A percentile compares a stretch with the other conserved stretches of the same genome.
phyloP scores from a whole-genome alignment of 2,329 filamentous ascomycete genomes.

The Pezicula neosporulosa region DNA sequence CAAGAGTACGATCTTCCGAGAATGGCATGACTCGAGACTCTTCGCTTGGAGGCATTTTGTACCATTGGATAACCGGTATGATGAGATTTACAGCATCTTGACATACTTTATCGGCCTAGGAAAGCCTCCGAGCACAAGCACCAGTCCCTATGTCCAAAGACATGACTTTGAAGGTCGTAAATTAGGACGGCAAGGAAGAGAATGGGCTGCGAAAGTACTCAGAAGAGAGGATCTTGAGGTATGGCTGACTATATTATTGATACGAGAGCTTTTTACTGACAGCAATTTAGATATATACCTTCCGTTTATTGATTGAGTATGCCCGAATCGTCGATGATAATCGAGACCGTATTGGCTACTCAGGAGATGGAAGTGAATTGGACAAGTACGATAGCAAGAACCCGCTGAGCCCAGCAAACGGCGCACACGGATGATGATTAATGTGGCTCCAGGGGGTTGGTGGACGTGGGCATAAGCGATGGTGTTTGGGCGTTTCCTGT shows the following conservation, averaged over 20 bases:
- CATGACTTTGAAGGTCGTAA: constrained; percentile 56
- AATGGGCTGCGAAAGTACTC: constrained; percentile 70
- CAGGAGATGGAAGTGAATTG: constrained; percentile 27
- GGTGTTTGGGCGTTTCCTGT: background rate
- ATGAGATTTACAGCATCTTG: constrained; percentile 70
- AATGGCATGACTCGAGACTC: constrained; percentile 77
- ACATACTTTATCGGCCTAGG: constrained; percentile 69
- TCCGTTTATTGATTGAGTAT: constrained; percentile 66
- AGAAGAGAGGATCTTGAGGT: constrained; percentile 70
- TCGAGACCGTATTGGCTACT: constrained; percentile 30
- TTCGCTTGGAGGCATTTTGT: constrained; percentile 79
- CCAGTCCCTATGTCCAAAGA: constrained; percentile 31
- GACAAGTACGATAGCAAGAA: constrained; percentile 23
- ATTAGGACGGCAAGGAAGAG: constrained; percentile 62
- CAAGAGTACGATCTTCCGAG: constrained; percentile 74
- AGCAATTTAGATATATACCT: constrained; percentile 46
- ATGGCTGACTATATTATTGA: constrained; percentile 39
- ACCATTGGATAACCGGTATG: constrained; percentile 71
- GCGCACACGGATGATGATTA: constrained; percentile 11
- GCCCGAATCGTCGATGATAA: constrained; percentile 35
- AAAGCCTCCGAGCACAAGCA: constrained; percentile 43
- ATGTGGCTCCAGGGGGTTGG: background rate
- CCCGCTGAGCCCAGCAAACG: constrained; percentile 10
- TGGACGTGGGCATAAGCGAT: background rate
- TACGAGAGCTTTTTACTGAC: constrained; percentile 2